phyloP scores from a whole-genome alignment of 2,329 filamentous ascomycete species.

The Nothomitra cinnamomea region DNA sequence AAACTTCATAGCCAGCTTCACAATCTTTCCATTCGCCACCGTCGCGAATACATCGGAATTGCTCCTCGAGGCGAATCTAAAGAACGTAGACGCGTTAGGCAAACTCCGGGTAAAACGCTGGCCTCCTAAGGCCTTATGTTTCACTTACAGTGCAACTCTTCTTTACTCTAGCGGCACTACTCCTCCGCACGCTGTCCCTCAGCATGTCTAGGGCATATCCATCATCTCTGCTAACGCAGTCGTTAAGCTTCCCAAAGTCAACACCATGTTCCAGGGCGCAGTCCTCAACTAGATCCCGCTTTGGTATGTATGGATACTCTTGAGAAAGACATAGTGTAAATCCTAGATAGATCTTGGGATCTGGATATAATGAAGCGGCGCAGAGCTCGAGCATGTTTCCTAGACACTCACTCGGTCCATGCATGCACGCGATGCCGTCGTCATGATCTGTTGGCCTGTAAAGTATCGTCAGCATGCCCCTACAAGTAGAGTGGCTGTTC shows the following conservation, averaged over 20 bases:
- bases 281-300: conserved; percentile 60
- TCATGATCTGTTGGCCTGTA: conserved; percentile 47
- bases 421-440: conserved; percentile 73
- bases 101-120: no score
- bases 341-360: conserved; percentile 75
- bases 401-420: conserved; percentile 79
- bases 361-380: conserved; percentile 63
- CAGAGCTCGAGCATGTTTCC: conserved; percentile 93
- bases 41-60: conserved; percentile 75
- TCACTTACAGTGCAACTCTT: conserved; percentile 55
- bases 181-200: conserved; percentile 42
- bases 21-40: conserved; percentile 66
- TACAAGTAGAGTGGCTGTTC: conserved; percentile 2
- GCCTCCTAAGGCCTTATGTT: no score
- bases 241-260: conserved; percentile 63
- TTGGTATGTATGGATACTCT: conserved; percentile 62
- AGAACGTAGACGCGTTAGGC: neutral
- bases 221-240: conserved; percentile 62
- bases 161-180: conserved; percentile 41
- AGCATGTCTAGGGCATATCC: conserved; percentile 54
- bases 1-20: conserved; percentile 45
- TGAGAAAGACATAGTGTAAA: conserved; percentile 81
- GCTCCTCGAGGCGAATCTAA: conserved; percentile 44
- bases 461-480: neutral
- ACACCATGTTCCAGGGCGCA: conserved; percentile 87